phyloP scores from a whole-genome alignment of 176 grass and related monocot genomes.

The Chrysopogon serrulatus region DNA sequence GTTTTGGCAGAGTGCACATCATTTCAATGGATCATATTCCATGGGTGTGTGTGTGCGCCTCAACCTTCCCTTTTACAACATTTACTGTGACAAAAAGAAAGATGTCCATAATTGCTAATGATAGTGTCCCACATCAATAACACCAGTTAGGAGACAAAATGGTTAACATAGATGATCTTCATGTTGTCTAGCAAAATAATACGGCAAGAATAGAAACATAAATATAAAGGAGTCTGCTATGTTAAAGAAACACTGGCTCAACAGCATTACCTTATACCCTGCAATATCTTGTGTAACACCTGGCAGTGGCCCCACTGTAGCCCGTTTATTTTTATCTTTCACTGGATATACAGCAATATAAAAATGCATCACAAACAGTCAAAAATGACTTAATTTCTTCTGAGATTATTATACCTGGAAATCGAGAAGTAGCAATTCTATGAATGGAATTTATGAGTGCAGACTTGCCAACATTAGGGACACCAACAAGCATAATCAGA shows the following conservation, averaged over 20 bases:
- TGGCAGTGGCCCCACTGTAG: slow-evolving; percentile 82
- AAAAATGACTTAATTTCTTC: slow-evolving; percentile 7
- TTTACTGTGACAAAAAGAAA: background rate
- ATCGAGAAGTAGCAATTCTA: slow-evolving; percentile 75
- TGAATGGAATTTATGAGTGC: slow-evolving; percentile 93
- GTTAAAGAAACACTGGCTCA: background rate
- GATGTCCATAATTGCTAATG: background rate
- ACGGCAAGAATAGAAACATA: background rate
- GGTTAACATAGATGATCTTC: background rate
- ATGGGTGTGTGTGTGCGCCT: background rate
- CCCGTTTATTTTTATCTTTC: slow-evolving; percentile 76
- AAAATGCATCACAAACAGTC: slow-evolving; percentile 6
- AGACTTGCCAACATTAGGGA: slow-evolving; percentile 98
- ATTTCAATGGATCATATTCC: background rate
- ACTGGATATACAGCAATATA: slow-evolving; percentile 43
- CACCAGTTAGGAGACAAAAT: background rate
- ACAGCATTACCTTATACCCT: slow-evolving; percentile 68
- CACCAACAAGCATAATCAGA: slow-evolving; percentile 93
- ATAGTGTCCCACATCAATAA: background rate
- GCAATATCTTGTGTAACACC: slow-evolving; percentile 99
- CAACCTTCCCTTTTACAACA: background rate
- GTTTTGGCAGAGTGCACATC: background rate
- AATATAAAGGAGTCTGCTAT: background rate
- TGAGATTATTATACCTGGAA: slow-evolving; percentile 61
- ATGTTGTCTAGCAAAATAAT: background rate